A percentile compares a stretch with the other conserved stretches of the same genome.
Evolutionary conservation across 805 yeast species (phyloP).

Genomic region (Candida ovalis): DNA sequence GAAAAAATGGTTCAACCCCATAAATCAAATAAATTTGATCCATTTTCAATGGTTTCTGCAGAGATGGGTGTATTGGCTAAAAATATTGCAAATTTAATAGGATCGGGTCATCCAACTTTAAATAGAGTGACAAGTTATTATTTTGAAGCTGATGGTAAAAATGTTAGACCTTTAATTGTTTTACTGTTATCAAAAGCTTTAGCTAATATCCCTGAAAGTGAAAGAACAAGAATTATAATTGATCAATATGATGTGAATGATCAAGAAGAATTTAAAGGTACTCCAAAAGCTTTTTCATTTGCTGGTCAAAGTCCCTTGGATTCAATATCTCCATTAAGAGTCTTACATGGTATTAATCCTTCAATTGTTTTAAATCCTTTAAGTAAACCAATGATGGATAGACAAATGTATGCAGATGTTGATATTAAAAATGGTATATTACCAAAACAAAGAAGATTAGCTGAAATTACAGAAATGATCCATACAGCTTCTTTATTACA

Average conservation of each 20-base stretch:
- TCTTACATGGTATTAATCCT: conserved; percentile 91
- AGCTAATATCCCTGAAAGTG: conserved; percentile 62
- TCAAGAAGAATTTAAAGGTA: conserved; percentile 59
- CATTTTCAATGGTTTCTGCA: conserved; percentile 83
- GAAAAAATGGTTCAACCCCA: conserved; percentile 70
- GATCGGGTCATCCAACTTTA: conserved; percentile 90
- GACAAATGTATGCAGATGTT: conserved; percentile 50
- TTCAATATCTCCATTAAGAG: conserved; percentile 73
- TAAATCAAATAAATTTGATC: conserved; percentile 58
- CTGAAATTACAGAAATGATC: conserved; percentile 97
- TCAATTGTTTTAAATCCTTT: conserved; percentile 75
- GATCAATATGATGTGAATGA: conserved; percentile 64
- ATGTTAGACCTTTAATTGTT: conserved; percentile 88
- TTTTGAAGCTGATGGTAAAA: conserved; percentile 95
- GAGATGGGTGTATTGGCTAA: conserved; percentile 89
- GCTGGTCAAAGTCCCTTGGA: conserved; percentile 59
- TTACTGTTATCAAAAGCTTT: conserved; percentile 78
- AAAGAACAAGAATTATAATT: conserved; percentile 60
- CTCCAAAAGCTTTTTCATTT: conserved; percentile 49
- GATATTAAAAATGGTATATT: conserved; percentile 69
- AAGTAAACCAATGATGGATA: conserved; percentile 69
- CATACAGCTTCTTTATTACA: conserved; percentile 95
- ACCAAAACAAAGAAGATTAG: conserved; percentile 92
- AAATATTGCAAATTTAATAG: conserved; percentile 81
- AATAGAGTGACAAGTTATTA: conserved; percentile 92